Evolutionary conservation across 75 land plant species (phyloP).

Genomic region (Selaginella tamariscina): DNA sequence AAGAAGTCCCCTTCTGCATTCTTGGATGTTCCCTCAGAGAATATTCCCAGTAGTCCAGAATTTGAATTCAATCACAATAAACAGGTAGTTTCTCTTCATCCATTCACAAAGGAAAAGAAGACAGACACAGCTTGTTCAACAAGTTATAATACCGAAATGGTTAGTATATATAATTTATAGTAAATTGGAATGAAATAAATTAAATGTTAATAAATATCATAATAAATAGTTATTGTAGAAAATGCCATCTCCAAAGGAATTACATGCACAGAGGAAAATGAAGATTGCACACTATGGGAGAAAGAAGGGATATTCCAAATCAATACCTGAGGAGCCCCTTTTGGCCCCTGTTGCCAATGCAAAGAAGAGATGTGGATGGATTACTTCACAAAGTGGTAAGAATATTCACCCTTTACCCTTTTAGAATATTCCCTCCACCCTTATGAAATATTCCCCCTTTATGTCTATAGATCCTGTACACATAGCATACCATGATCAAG

Average conservation of each 20-base stretch:
- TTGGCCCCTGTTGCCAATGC: neutral
- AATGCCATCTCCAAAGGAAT: constrained; percentile 9
- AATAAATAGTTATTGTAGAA: neutral
- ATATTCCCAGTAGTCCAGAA: neutral
- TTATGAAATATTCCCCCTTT: neutral
- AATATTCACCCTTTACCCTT: too few relatives aligned
- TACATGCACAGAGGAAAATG: constrained; percentile 11
- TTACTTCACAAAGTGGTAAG: constrained; percentile 19
- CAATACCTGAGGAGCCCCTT: neutral
- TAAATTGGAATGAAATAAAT: too few relatives aligned
- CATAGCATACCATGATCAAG: constrained; percentile 2
- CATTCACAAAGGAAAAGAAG: neutral
- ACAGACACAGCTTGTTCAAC: neutral
- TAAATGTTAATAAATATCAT: too few relatives aligned
- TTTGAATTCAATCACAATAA: neutral
- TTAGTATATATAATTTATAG: too few relatives aligned
- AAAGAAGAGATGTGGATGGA: constrained; percentile 22
- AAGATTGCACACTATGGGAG: constrained; percentile 17
- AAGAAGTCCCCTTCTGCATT: neutral
- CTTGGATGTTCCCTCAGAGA: neutral
- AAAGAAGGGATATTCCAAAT: constrained; percentile 5
- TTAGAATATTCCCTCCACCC: neutral
- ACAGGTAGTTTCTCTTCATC: too few relatives aligned
- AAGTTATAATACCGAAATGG: neutral
- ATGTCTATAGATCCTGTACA: neutral